A percentile compares a stretch with the other conserved stretches of the same genome.
phyloP scores from a whole-genome alignment of 208 protist genomes.

The Herpetomonas tarakana region DNA sequence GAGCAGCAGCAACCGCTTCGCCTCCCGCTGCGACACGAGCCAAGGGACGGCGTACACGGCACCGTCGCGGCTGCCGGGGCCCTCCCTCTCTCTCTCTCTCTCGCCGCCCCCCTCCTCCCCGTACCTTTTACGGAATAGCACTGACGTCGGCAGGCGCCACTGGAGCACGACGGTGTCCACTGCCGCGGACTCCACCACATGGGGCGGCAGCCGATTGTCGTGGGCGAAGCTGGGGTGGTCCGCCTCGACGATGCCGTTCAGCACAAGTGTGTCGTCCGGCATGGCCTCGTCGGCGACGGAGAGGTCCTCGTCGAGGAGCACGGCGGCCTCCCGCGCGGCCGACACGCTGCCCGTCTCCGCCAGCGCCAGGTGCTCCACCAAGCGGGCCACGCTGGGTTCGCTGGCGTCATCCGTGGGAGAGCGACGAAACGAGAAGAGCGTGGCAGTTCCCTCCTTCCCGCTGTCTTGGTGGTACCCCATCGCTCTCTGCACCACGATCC shows the following conservation, averaged over 20 bases:
- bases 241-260: conserved; percentile 4
- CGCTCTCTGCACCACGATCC: no score
- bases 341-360: conserved; percentile 39
- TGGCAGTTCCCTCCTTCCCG: neutral
- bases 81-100: neutral
- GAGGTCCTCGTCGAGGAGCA: conserved; percentile 1
- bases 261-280: neutral
- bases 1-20: conserved; percentile 35
- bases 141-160: conserved; percentile 6
- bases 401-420: conserved; percentile 3
- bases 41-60: neutral
- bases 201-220: neutral
- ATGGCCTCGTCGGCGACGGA: conserved; percentile 2
- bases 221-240: conserved; percentile 3
- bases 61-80: neutral
- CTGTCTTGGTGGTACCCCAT: no score
- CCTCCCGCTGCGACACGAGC: conserved; percentile 48
- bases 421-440: neutral
- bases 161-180: conserved; percentile 1
- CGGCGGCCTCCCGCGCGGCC: neutral
- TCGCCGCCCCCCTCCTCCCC: no score
- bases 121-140: no score
- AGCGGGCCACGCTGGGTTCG: conserved; percentile 23
- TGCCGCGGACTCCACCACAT: neutral
- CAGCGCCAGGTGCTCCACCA: conserved; percentile 54